Base-by-base conservation (phyloP, 2,329 filamentous ascomycete genomes). In the Colletotrichum sp. region DNA sequence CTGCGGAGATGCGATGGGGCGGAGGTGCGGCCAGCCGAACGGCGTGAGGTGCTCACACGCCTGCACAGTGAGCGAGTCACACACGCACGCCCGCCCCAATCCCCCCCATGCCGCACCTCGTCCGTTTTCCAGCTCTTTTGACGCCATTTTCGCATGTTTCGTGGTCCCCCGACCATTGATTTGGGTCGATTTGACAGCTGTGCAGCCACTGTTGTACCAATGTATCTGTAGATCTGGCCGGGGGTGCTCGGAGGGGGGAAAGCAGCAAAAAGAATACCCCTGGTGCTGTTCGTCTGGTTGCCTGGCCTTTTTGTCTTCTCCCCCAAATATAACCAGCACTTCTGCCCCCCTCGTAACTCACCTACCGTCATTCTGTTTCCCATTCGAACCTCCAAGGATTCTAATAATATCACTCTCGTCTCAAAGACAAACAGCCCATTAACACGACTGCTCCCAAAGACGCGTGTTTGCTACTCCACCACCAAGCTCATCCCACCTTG, bases 141-240 rank as follows among this genome's bases (percentile, higher is more conserved):
- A 76, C 73, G 73, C 65, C 68, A 76, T 76, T 68, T 70, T 77
- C 75, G 75, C 72, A 77, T 72, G 75, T 75, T 76, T 73, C 48
- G 65, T 52, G 34, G 32, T 18, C 43, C 73, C 60, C 58, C 28
- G 55, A 30, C 70, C 74, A 66, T 64, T 39, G 58, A 43, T 48
- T 74, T 60, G 58, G 64, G 58, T 43, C 60, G 39, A 36, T 56
- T 64, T 58, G 70, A 62, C 70, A 72, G 61, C 70, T 67, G 61
- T 71, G 71, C 30, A 68, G 73, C 61, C 73, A 28, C 58, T 36
- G 4, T 30, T 62, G 66, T 74, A 69, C 65, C 48, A 48, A 66
- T 43, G 74, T 62, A 70, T 28, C 43, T 70, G 43, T 36, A 69
- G 43, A 66, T 66, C 70, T 30, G 56, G 71, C 43, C 66, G 16